A percentile compares a stretch with the other conserved stretches of the same genome.
These are phyloP conservation scores for Fraxinus cuspidata DNA, from an alignment of 257 asterid species.

Conservation along the genomic window DNA sequence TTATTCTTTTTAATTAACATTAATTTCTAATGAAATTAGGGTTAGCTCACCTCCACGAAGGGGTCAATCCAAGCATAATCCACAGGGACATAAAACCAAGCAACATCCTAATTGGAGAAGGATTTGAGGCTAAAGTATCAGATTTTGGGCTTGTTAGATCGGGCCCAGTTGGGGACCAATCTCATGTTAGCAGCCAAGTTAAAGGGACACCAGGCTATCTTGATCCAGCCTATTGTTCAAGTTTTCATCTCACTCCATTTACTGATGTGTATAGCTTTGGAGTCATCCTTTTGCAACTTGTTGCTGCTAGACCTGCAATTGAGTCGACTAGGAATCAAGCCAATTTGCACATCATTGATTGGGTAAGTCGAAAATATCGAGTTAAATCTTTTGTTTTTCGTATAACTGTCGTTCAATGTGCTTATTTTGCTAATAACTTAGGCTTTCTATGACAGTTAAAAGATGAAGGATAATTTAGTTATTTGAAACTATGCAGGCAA, in stretches of 20 bases:
- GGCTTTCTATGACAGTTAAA: too few relatives aligned
- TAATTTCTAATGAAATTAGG: slow-evolving; percentile 36
- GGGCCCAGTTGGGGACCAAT: slow-evolving; percentile 71
- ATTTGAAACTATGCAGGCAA: slow-evolving; percentile 51
- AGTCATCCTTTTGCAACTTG: slow-evolving; percentile 70
- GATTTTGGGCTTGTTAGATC: slow-evolving; percentile 72
- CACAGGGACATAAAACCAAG: slow-evolving; percentile 81
- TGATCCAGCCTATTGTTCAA: slow-evolving; percentile 79
- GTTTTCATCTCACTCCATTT: slow-evolving; percentile 59
- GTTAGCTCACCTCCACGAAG: slow-evolving; percentile 71
- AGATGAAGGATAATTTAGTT: neutral
- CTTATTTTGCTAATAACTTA: neutral
- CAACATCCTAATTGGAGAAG: slow-evolving; percentile 63
- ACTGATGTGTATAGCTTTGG: slow-evolving; percentile 86
- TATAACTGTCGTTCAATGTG: neutral
- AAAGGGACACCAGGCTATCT: slow-evolving; percentile 87
- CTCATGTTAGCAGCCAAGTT: slow-evolving; percentile 70
- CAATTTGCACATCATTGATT: slow-evolving; percentile 58
- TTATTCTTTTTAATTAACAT: neutral
- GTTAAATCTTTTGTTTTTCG: neutral
- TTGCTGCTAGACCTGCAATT: slow-evolving; percentile 69
- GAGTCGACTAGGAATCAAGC: slow-evolving; percentile 36
- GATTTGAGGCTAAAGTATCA: slow-evolving; percentile 73
- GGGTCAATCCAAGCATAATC: slow-evolving; percentile 59
- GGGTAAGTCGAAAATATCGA: slow-evolving; percentile 44